Evolutionary conservation across 2,329 filamentous ascomycete genomes (phyloP), one percentile per base, ranked within the genome.

Genomic region (Samsoniella hepiali): DNA sequence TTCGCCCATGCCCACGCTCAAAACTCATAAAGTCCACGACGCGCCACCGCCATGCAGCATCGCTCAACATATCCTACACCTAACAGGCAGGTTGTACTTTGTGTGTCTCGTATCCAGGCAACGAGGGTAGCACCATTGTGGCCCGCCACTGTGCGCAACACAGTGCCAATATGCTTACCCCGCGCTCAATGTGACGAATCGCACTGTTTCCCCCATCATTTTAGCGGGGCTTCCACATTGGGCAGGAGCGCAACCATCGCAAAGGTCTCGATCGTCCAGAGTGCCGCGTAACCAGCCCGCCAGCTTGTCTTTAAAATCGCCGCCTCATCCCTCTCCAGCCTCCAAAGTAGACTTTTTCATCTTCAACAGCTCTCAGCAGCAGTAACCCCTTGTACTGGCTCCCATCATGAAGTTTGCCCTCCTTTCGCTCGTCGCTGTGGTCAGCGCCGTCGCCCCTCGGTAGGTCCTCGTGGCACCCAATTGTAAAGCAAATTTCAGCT

Each of bases 261-360:
- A 40, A 55, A 50, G 27, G 50, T 40, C 59, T 62, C 51, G 40
- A 62, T 55, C 50, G 42, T 22, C 32, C 31, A 22, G 38, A 38
- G 59, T 29, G 59, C 59, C 59, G 59, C 59, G 59, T 62, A 62
- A 62, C 51, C 58, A 22, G 27, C 8, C 31, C 34, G 29, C 40
- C 55, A 57, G 55, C 55, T 57, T 57, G 6, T 55, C 42, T 62
- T 54, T n/a, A 31, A 62, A 54, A 54, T 36, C 58, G 7, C 58
- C 38, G 29, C 40, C 22, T 17, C 50, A 27, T 44, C 51, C 51
- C 5, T 27, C 34, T 13, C 50, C 54, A 38, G 22, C 22, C 22
- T 3, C 32, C 17, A 10, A 29, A 5, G 17, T 31, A 15, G n/a
- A 15, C 7, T 3, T 22, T 27, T 11, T 60, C 36, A 44, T 60